These are phyloP conservation scores for Alternaria ventricosa DNA, from an alignment of 2,329 filamentous ascomycete genomes.

Conservation along the genomic window DNA sequence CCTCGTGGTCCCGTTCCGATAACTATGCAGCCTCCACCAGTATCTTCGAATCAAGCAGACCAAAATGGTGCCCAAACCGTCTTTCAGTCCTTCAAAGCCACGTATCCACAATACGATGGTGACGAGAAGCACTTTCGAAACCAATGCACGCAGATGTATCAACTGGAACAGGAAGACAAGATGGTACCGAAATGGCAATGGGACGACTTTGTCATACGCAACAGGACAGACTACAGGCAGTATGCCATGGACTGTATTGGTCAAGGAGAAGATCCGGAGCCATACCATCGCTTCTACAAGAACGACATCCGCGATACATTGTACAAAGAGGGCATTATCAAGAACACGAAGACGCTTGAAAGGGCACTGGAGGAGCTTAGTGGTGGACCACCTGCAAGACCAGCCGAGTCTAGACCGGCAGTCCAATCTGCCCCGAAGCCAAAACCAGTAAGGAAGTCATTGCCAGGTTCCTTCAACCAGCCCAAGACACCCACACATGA, in stretches of 20 bases:
- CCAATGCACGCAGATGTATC: slow-evolving; percentile 36
- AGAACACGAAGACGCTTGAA: slow-evolving; percentile 21
- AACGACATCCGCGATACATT: slow-evolving; percentile 36
- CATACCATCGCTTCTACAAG: slow-evolving; percentile 46
- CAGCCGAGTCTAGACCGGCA: not conserved
- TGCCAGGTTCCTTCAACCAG: slow-evolving; percentile 9
- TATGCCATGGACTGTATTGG: slow-evolving; percentile 34
- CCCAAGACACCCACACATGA: not conserved
- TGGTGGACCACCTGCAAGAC: not conserved
- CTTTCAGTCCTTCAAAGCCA: slow-evolving; percentile 36
- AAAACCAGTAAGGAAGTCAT: slow-evolving; percentile 9
- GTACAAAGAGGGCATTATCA: slow-evolving; percentile 34
- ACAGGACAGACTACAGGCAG: slow-evolving; percentile 39
- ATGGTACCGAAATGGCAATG: slow-evolving; percentile 48
- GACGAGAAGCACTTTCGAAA: slow-evolving; percentile 40
- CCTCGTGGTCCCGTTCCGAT: not conserved
- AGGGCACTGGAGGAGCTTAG: slow-evolving; percentile 31
- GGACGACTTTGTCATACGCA: slow-evolving; percentile 50
- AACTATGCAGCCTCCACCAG: not conserved
- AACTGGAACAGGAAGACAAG: slow-evolving; percentile 37
- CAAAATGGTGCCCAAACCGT: slow-evolving; percentile 7
- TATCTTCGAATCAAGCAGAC: not conserved
- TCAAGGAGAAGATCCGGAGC: slow-evolving; percentile 28
- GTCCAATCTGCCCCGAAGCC: not conserved
- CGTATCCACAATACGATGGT: slow-evolving; percentile 48